Percentiles rank a stretch among this genome's conserved stretches.
phyloP scores from a whole-genome alignment of 106 monocot genomes.

The Phalaenopsis aphrodite region DNA sequence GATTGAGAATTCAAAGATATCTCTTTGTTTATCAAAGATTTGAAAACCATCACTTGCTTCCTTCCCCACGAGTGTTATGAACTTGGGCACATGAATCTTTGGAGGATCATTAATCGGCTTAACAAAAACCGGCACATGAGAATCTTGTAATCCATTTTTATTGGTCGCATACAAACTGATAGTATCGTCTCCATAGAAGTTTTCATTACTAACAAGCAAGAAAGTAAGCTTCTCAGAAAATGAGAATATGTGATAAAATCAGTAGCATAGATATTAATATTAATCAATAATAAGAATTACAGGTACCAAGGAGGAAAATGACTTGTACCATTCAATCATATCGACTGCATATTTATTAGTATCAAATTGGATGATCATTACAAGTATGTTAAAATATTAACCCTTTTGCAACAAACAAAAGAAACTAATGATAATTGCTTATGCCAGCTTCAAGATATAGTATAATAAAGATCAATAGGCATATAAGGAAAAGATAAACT shows the following conservation, averaged over 20 bases:
- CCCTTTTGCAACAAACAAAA: background rate
- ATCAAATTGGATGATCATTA: background rate
- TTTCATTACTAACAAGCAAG: slow-evolving; percentile 52
- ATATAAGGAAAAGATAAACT: too few relatives aligned
- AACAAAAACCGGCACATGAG: slow-evolving; percentile 62
- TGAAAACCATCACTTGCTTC: slow-evolving; percentile 36
- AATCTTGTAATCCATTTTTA: slow-evolving; percentile 61
- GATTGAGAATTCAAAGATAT: slow-evolving; percentile 49
- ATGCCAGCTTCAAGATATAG: background rate
- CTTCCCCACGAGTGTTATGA: slow-evolving; percentile 41
- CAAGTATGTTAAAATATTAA: background rate
- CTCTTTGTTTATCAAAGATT: slow-evolving; percentile 56
- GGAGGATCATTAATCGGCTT: slow-evolving; percentile 84
- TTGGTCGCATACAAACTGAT: slow-evolving; percentile 56
- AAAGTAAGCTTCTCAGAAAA: background rate
- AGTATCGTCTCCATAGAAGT: slow-evolving; percentile 76
- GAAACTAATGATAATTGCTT: background rate
- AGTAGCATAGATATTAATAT: background rate
- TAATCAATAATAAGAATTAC: background rate
- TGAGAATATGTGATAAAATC: background rate
- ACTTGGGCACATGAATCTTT: slow-evolving; percentile 49
- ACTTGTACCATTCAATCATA: background rate
- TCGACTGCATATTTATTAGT: background rate
- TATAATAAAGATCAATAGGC: too few relatives aligned
- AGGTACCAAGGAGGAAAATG: background rate